Evolutionary conservation across 495 filamentous ascomycete genomes (phyloP), one percentile per base, ranked within the genome.

Genomic region (Podospora conica): DNA sequence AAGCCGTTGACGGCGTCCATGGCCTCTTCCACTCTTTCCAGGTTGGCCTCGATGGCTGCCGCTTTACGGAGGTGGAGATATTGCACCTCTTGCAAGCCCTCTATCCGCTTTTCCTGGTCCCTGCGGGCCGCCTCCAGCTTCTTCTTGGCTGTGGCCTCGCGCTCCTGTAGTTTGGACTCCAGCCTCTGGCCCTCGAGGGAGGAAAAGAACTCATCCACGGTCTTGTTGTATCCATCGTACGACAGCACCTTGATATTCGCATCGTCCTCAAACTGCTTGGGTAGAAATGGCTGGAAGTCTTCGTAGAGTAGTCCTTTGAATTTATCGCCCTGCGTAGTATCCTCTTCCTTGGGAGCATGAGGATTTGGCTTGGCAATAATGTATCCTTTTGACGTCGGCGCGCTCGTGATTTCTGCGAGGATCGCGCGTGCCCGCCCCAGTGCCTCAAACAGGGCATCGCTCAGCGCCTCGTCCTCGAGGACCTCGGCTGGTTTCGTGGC

Each of bases 161-260:
- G 86, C 72, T 97, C 95, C 25, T 85, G 85, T 23, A 98, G 78
- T 15, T 87, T 80, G 0, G 91, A 94, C 75, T 94, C 90, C 10
- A 98, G 84, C 70, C 91, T 96, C 74, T 97, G 95, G 0, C 92
- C 91, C 76, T 98, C 95, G 21, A 98, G 85, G 0, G 93, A 97
- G 1, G 95, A 98, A 75, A 93, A 98, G 75, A 96, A 98, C 67
- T 96, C 91, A 70, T 98, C 95, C 0, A 96, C 92, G 0, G 93
- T 95, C 63, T 89, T 91, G 74, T 97, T 97, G 81, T 92, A 96
- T 61, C 88, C 88, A 3, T 91, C 85, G 69, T 91, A 92, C 62
- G 89, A 82, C 9, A 97, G 71, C 18, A 96, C 86, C 5, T 84
- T 84, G 24, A 85, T 80, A 0, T 78, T 76, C 4, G 87, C 79